Conservation (phyloP, 345 rosid species). For the Corymbia maculata region DNA sequence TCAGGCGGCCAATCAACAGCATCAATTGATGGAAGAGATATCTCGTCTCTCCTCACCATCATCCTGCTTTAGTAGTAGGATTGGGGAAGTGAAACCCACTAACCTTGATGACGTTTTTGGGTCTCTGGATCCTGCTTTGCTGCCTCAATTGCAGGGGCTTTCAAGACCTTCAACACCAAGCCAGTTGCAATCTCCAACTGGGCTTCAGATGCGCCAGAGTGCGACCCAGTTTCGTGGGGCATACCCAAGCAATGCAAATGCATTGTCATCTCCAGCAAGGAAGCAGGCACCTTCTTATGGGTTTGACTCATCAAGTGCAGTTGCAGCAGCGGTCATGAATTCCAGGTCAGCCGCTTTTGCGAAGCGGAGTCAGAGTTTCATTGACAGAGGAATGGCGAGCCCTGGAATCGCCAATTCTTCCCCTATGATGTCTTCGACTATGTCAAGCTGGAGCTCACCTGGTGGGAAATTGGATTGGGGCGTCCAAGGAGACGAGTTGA, state of each 20-base stretch:
- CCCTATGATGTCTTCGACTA: conserved; percentile 40
- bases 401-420: conserved; percentile 33
- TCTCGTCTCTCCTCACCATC: conserved; percentile 58
- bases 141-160: conserved; percentile 40
- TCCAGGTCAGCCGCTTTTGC: conserved; percentile 85
- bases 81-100: conserved; percentile 36
- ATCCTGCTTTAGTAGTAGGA: conserved; percentile 17
- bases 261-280: conserved; percentile 48
- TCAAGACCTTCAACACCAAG: conserved; percentile 26
- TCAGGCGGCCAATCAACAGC: conserved; percentile 18
- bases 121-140: conserved; percentile 43
- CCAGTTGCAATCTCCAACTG: conserved; percentile 61
- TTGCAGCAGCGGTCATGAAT: conserved; percentile 85
- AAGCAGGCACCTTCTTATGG: conserved; percentile 41
- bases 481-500: conserved; percentile 74
- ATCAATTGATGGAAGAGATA: conserved; percentile 49
- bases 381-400: conserved; percentile 45
- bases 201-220: conserved; percentile 56
- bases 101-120: conserved; percentile 63
- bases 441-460: conserved; percentile 73
- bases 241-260: conserved; percentile 28
- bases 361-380: conserved; percentile 82
- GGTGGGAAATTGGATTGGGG: conserved; percentile 89
- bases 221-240: conserved; percentile 59
- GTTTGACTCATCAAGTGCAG: conserved; percentile 77